Percentiles rank a stretch among this genome's conserved stretches.
Evolutionary conservation across 352 stramenopile genomes (phyloP).

Genomic region (Pythium volutum): DNA sequence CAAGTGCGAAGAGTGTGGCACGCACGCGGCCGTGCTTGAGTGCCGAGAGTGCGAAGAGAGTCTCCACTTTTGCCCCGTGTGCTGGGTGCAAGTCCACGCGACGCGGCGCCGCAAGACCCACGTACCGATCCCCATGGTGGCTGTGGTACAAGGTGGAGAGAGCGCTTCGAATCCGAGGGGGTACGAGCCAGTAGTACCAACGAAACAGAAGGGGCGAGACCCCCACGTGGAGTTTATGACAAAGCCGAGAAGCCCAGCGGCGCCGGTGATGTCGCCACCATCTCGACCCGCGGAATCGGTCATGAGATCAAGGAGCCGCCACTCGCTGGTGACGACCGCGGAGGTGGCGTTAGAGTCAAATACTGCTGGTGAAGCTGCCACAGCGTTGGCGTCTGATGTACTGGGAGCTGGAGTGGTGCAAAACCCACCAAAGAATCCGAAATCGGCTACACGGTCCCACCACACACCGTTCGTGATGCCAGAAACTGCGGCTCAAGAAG

Average conservation of each 20-base stretch:
- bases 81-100: conserved; percentile 72
- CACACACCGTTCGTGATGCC: background rate
- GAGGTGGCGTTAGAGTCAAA: too few species aligned
- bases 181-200: background rate
- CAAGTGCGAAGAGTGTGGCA: conserved; percentile 69
- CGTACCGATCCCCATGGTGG: conserved; percentile 56
- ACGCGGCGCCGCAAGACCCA: conserved; percentile 55
- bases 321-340: too few species aligned
- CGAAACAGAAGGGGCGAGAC: too few species aligned
- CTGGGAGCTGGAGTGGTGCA: background rate
- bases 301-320: too few species aligned
- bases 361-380: too few species aligned
- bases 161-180: too few species aligned
- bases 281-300: too few species aligned
- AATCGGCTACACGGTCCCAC: background rate
- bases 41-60: conserved; percentile 67
- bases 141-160: background rate
- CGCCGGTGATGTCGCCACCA: background rate
- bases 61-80: conserved; percentile 64
- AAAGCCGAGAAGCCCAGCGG: background rate
- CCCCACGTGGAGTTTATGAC: too few species aligned
- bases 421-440: background rate
- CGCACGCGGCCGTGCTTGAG: conserved; percentile 60
- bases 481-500: background rate
- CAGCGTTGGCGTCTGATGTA: too few species aligned